A percentile compares a stretch with the other conserved stretches of the same genome.
Evolutionary conservation across 352 stramenopile genomes (phyloP).

Genomic region (Phytophthora pseudosyringae): DNA sequence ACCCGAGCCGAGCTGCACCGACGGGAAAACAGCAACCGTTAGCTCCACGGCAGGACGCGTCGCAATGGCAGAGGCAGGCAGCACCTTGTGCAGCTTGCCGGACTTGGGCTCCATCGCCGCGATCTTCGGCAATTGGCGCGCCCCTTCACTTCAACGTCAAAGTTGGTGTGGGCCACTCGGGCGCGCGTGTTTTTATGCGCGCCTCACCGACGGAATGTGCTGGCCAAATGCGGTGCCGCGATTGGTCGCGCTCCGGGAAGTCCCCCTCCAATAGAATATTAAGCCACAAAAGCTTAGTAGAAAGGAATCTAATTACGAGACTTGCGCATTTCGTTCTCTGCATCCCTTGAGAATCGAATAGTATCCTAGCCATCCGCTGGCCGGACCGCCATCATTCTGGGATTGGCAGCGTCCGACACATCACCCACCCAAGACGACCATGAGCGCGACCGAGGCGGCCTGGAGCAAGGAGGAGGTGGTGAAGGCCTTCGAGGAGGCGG

Average conservation of each 20-base stretch:
- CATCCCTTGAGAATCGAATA: no score
- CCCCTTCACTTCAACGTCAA: no score
- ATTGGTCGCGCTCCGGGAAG: neutral
- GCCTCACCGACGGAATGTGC: conserved; percentile 25
- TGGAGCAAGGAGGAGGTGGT: conserved; percentile 60
- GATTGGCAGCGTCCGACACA: conserved; percentile 8
- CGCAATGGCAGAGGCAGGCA: neutral
- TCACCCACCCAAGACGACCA: conserved; percentile 11
- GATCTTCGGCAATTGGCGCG: conserved; percentile 15
- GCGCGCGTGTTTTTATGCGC: conserved; percentile 15
- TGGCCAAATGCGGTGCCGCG: conserved; percentile 11
- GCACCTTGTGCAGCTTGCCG: conserved; percentile 70
- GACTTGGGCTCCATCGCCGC: conserved; percentile 59
- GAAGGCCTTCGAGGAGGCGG: conserved; percentile 54
- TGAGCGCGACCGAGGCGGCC: conserved; percentile 39
- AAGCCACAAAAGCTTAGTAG: no score
- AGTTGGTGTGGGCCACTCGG: conserved; percentile 7
- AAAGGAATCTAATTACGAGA: no score
- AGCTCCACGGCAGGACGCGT: neutral
- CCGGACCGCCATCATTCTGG: conserved; percentile 24
- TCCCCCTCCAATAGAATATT: neutral
- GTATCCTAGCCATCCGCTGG: conserved; percentile 19
- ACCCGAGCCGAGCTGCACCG: conserved; percentile 49
- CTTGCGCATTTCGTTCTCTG: no score
- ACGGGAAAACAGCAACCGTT: neutral